Evolutionary conservation across 2,329 filamentous ascomycete genomes (phyloP).

Genomic region (Capronia coronata): DNA sequence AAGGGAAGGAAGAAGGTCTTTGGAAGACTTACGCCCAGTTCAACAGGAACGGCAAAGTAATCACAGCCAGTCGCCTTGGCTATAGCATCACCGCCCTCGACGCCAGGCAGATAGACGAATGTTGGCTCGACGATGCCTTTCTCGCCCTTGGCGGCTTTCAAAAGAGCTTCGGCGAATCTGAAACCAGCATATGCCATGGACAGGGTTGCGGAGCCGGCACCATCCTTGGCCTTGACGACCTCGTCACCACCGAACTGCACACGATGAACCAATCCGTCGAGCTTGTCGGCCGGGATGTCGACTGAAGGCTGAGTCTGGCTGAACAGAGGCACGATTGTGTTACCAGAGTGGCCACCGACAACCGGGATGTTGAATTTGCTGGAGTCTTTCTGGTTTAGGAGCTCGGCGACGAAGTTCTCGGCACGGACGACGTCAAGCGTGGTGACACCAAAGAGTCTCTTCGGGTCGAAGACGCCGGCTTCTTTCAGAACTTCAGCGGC

Average conservation of each 20-base stretch:
- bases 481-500: constrained; percentile 93
- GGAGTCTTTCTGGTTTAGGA: constrained; percentile 74
- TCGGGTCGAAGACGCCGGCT: constrained; percentile 86
- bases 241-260: constrained; percentile 98
- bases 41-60: constrained; percentile 93
- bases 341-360: constrained; percentile 93
- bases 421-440: constrained; percentile 97
- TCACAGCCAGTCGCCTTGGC: constrained; percentile 76
- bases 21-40: constrained; percentile 72
- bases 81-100: constrained; percentile 79
- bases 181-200: constrained; percentile 96
- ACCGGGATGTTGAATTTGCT: constrained; percentile 81
- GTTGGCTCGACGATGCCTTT: constrained; percentile 90
- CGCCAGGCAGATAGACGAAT: constrained; percentile 88
- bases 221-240: constrained; percentile 91
- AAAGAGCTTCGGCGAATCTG: constrained; percentile 92
- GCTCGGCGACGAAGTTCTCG: constrained; percentile 88
- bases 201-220: constrained; percentile 79
- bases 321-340: constrained; percentile 96
- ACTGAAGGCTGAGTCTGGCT: constrained; percentile 78
- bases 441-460: constrained; percentile 96
- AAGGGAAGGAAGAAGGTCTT: not conserved
- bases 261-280: constrained; percentile 83
- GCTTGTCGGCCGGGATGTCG: constrained; percentile 79
- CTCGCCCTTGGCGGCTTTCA: constrained; percentile 82